Conservation (phyloP, 2,329 filamentous ascomycete genomes). For the Fusarium tanahbumbuense region DNA sequence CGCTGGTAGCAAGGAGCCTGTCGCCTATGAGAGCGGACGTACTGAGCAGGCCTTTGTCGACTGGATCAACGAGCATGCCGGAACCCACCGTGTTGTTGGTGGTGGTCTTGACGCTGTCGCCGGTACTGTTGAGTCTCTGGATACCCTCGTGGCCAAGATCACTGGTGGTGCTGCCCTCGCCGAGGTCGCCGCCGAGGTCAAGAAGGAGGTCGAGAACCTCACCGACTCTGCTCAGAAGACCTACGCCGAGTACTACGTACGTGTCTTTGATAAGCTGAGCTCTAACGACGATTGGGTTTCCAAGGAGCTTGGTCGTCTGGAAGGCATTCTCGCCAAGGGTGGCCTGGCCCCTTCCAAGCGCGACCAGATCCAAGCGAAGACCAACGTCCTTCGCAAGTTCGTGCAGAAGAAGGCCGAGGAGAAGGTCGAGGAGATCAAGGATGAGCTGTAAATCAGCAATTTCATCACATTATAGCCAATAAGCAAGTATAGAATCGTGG, state of each 20-base stretch:
- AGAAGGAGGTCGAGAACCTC: slow-evolving; percentile 74
- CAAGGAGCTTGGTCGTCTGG: slow-evolving; percentile 87
- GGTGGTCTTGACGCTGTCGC: slow-evolving; percentile 82
- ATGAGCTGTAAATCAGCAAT: slow-evolving; percentile 52
- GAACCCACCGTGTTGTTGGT: slow-evolving; percentile 84
- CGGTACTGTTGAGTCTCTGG: slow-evolving; percentile 84
- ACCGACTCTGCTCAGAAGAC: slow-evolving; percentile 73
- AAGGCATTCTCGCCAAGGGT: slow-evolving; percentile 86
- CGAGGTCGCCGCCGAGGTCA: slow-evolving; percentile 76
- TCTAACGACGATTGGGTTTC: slow-evolving; percentile 81
- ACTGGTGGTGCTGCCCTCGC: slow-evolving; percentile 70
- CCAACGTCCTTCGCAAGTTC: slow-evolving; percentile 89
- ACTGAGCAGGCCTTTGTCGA: slow-evolving; percentile 79
- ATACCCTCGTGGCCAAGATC: slow-evolving; percentile 80
- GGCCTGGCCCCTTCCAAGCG: slow-evolving; percentile 86
- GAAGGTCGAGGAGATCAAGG: slow-evolving; percentile 69
- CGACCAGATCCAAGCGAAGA: slow-evolving; percentile 86
- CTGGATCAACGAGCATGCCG: slow-evolving; percentile 89
- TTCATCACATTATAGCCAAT: slow-evolving; percentile 15
- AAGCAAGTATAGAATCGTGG: slow-evolving; percentile 23
- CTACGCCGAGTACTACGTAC: slow-evolving; percentile 94
- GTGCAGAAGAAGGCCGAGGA: slow-evolving; percentile 68
- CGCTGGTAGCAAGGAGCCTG: slow-evolving; percentile 78
- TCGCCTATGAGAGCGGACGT: slow-evolving; percentile 80
- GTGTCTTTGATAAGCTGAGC: slow-evolving; percentile 86